These are phyloP conservation scores for Stereum hirsutum DNA, from an alignment of 1,284 basidiomycete genomes.

Conservation along the genomic window DNA sequence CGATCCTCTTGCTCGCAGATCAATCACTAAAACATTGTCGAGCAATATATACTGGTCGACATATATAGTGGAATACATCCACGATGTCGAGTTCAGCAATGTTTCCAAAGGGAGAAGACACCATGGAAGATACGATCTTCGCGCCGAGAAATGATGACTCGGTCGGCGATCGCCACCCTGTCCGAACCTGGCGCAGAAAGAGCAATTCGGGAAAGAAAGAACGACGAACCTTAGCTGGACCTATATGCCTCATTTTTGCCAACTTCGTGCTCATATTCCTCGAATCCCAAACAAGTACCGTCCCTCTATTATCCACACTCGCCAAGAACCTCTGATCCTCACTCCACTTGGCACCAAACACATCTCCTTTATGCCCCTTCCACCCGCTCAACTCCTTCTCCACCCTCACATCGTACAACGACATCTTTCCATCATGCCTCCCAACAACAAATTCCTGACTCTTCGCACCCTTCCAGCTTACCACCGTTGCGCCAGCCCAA, in stretches of 20 bases:
- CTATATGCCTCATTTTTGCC: constrained; percentile 41
- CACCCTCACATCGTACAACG: constrained; percentile 28
- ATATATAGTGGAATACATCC: too few relatives aligned
- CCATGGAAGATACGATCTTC: neutral
- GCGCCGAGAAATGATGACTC: neutral
- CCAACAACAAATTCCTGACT: constrained; percentile 32
- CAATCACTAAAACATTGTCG: too few relatives aligned
- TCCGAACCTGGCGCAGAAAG: too few relatives aligned
- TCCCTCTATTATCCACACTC: constrained; percentile 31
- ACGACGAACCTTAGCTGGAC: constrained; percentile 42
- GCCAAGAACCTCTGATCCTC: constrained; percentile 31
- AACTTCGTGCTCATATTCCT: constrained; percentile 20
- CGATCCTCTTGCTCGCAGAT: too few relatives aligned
- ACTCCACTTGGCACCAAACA: constrained; percentile 37
- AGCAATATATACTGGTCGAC: too few relatives aligned
- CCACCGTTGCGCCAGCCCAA: constrained; percentile 27
- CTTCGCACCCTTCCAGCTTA: constrained; percentile 29
- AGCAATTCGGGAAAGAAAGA: too few relatives aligned
- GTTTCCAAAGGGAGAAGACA: too few relatives aligned
- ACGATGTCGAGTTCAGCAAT: too few relatives aligned
- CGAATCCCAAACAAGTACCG: constrained; percentile 36
- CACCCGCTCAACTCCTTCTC: constrained; percentile 19
- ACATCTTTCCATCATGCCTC: constrained; percentile 26
- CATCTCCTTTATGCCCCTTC: constrained; percentile 28
- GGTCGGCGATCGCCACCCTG: too few relatives aligned